Evolutionary conservation across 1,139 yeast genomes (phyloP).

Genomic region (Candida sp.): DNA sequence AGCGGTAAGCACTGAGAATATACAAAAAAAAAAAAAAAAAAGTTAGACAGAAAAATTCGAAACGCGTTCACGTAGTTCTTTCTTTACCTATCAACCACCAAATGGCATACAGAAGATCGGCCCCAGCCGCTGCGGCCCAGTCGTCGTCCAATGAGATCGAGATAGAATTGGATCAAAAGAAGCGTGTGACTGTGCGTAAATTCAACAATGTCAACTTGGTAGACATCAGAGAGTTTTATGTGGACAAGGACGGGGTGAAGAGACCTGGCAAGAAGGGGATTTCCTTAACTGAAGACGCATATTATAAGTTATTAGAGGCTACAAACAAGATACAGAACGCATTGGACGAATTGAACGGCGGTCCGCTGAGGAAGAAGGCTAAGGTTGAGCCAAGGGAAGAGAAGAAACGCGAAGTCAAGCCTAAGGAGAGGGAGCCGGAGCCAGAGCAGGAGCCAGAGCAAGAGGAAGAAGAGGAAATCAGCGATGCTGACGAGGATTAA

Average conservation of each 20-base stretch:
- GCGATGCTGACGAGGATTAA: constrained; percentile 16
- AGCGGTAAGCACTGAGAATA: constrained; percentile 56
- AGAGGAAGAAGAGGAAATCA: constrained; percentile 14
- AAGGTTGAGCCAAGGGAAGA: constrained; percentile 13
- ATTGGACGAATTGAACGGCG: constrained; percentile 45
- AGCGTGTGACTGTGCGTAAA: constrained; percentile 71
- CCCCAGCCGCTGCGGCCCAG: not conserved
- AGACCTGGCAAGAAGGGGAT: constrained; percentile 89
- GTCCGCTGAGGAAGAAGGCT: constrained; percentile 11
- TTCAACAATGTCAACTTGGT: constrained; percentile 69
- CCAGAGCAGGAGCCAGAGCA: not conserved
- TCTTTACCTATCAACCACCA: not conserved
- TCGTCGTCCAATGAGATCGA: constrained; percentile 14
- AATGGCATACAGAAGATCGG: constrained; percentile 12
- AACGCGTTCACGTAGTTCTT: constrained; percentile 2
- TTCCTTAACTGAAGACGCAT: constrained; percentile 72
- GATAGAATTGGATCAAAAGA: constrained; percentile 59
- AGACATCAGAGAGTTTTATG: constrained; percentile 83
- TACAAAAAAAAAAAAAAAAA: not conserved
- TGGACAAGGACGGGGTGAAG: constrained; percentile 60
- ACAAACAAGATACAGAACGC: constrained; percentile 66
- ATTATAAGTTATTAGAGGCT: constrained; percentile 58
- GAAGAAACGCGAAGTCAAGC: constrained; percentile 8
- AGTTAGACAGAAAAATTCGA: not conserved
- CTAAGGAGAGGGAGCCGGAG: not conserved